Conservation (phyloP, 1,139 yeast species). For the Debaryomyces subglobosus region DNA sequence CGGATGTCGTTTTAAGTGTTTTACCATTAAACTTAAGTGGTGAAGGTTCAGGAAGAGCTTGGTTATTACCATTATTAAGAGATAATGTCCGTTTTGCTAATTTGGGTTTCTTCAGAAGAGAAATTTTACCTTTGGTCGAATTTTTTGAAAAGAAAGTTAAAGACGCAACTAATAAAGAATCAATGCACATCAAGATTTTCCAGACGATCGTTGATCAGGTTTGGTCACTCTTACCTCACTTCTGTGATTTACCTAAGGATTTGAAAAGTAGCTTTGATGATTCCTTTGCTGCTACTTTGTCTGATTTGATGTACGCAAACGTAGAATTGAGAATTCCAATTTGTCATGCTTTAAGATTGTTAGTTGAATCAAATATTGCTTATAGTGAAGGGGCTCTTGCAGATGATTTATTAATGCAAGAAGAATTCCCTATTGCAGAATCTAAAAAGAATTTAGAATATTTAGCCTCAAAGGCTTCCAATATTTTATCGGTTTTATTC, state of each 20-base stretch:
- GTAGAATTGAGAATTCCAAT: conserved; percentile 76
- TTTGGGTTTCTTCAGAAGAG: conserved; percentile 60
- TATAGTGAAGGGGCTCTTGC: conserved; percentile 62
- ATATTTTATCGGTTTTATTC: conserved; percentile 82
- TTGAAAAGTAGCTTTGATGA: conserved; percentile 64
- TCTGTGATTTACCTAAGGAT: conserved; percentile 86
- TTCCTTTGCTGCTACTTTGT: conserved; percentile 73
- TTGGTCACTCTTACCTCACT: conserved; percentile 89
- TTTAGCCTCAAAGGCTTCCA: conserved; percentile 66
- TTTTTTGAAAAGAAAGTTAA: conserved; percentile 55
- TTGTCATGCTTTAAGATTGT: conserved; percentile 76
- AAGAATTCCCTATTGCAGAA: conserved; percentile 59
- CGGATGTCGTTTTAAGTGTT: conserved; percentile 71
- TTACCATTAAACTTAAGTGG: conserved; percentile 75
- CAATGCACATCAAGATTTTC: conserved; percentile 73
- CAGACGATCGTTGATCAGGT: conserved; percentile 86
- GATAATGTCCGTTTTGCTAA: conserved; percentile 79
- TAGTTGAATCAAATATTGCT: conserved; percentile 76
- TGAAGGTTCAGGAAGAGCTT: conserved; percentile 77
- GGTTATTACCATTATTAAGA: conserved; percentile 92
- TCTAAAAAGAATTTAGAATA: conserved; percentile 63
- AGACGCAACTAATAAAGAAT: conserved; percentile 49
- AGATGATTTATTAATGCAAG: conserved; percentile 60
- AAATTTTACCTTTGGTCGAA: conserved; percentile 69
- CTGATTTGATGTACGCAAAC: conserved; percentile 74